Evolutionary conservation across 2,329 filamentous ascomycete genomes (phyloP).

Genomic region (Endoconidiophora laricicola): DNA sequence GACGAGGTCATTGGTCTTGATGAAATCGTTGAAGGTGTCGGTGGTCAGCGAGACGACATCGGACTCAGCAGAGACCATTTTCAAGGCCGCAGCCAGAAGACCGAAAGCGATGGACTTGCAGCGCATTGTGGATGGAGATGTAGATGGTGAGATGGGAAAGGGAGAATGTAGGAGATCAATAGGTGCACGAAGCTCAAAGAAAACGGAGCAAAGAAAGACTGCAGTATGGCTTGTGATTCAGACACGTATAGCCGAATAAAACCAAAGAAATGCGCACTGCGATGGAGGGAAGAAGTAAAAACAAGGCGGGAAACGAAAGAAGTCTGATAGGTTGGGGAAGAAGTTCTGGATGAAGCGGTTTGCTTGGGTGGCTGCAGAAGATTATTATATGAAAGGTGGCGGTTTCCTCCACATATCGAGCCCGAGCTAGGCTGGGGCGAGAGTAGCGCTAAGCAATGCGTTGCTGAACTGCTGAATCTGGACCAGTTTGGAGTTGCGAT

Average conservation of each 20-base stretch:
- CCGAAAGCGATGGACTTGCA: slow-evolving; percentile 34
- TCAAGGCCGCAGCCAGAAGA: slow-evolving; percentile 39
- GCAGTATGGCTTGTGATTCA: not conserved
- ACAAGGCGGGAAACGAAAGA: not conserved
- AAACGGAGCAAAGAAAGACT: not conserved
- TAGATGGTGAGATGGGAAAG: slow-evolving; percentile 9
- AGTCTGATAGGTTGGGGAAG: not conserved
- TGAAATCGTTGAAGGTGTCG: slow-evolving; percentile 74
- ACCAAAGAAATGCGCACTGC: not conserved
- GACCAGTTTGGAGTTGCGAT: not conserved
- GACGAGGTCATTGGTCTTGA: slow-evolving; percentile 73
- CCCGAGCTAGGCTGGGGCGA: not conserved
- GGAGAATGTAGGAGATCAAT: slow-evolving; percentile 15
- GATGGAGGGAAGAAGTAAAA: not conserved
- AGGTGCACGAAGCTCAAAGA: not conserved
- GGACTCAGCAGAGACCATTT: slow-evolving; percentile 47
- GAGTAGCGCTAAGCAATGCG: not conserved
- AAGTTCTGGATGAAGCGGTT: not conserved
- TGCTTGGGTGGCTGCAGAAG: not conserved
- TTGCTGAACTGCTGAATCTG: not conserved
- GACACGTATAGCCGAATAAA: not conserved
- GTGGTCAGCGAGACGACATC: slow-evolving; percentile 75
- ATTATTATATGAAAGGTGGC: slow-evolving; percentile 11
- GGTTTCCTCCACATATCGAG: not conserved
- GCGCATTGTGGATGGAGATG: slow-evolving; percentile 25